Evolutionary conservation across 768 basidiomycete genomes (phyloP).

Genomic region (Epithele typhae): DNA sequence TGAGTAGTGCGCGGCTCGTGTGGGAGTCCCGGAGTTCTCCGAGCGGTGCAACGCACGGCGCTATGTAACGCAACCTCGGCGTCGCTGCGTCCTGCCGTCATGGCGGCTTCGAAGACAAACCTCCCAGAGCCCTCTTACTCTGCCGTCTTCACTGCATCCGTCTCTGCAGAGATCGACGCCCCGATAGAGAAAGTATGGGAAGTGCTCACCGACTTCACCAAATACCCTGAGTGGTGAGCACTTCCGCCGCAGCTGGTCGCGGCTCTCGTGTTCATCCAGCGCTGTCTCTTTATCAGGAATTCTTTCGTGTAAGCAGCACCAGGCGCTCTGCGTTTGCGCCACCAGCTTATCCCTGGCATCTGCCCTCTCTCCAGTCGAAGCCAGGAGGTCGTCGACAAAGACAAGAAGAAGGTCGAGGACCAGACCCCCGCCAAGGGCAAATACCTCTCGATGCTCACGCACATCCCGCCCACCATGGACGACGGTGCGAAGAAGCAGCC

Average conservation of each 20-base stretch:
- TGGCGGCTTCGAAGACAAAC: no score
- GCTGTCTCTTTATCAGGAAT: slow-evolving; percentile 42
- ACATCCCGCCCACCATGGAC: slow-evolving; percentile 47
- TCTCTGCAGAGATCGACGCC: slow-evolving; percentile 54
- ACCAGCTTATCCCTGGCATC: no score
- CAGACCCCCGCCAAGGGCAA: slow-evolving; percentile 48
- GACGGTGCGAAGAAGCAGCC: slow-evolving; percentile 20
- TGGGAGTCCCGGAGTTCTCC: no score
- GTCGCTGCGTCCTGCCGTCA: no score
- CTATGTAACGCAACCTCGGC: no score
- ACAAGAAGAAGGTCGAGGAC: slow-evolving; percentile 37
- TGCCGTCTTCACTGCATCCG: slow-evolving; percentile 45
- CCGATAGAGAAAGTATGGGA: slow-evolving; percentile 59
- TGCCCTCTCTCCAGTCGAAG: slow-evolving; percentile 36
- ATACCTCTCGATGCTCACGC: slow-evolving; percentile 46
- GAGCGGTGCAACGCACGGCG: no score
- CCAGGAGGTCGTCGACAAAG: slow-evolving; percentile 41
- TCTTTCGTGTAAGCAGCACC: slow-evolving; percentile 55
- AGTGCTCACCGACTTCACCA: slow-evolving; percentile 53
- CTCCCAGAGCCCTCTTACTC: slow-evolving; percentile 36
- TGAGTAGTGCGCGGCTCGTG: no score
- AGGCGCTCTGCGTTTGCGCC: no score
- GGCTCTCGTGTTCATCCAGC: not conserved
- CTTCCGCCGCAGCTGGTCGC: no score
- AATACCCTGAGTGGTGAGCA: slow-evolving; percentile 58